phyloP scores from a whole-genome alignment of 1,139 yeast genomes.

The Debaryomyces nepalensis region DNA sequence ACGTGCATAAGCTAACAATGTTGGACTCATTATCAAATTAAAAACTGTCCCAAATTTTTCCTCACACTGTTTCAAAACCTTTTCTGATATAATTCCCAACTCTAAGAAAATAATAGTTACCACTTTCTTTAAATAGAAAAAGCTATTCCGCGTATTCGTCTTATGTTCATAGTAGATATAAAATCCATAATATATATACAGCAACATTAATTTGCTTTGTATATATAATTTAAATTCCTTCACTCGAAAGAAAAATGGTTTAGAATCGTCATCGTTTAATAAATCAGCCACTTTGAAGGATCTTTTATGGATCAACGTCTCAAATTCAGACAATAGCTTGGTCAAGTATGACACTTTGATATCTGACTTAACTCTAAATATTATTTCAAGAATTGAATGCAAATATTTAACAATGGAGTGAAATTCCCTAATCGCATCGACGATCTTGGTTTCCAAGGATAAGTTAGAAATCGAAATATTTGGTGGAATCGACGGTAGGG shows the following conservation, averaged over 20 bases:
- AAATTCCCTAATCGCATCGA: neutral
- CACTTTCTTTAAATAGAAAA: slow-evolving; percentile 24
- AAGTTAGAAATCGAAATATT: neutral
- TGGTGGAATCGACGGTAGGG: slow-evolving; percentile 17
- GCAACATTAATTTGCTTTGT: slow-evolving; percentile 19
- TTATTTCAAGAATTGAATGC: slow-evolving; percentile 5
- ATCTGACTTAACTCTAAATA: slow-evolving; percentile 9
- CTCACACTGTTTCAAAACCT: slow-evolving; percentile 12
- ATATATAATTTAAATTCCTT: slow-evolving; percentile 16
- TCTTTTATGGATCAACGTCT: neutral
- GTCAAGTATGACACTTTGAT: slow-evolving; percentile 9
- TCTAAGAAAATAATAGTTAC: slow-evolving; percentile 8
- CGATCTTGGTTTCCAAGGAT: neutral
- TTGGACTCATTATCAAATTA: slow-evolving; percentile 17
- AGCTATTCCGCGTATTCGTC: slow-evolving; percentile 21
- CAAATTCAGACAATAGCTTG: slow-evolving; percentile 1
- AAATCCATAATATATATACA: slow-evolving; percentile 23
- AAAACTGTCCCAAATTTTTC: slow-evolving; percentile 17
- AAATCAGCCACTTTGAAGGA: neutral
- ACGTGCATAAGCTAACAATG: slow-evolving; percentile 19
- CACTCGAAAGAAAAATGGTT: slow-evolving; percentile 11
- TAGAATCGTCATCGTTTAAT: neutral
- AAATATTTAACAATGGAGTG: neutral
- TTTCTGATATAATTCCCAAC: neutral
- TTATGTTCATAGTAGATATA: slow-evolving; percentile 23